Conservation (phyloP, 495 filamentous ascomycete species). For the Neurospora intermedia region DNA sequence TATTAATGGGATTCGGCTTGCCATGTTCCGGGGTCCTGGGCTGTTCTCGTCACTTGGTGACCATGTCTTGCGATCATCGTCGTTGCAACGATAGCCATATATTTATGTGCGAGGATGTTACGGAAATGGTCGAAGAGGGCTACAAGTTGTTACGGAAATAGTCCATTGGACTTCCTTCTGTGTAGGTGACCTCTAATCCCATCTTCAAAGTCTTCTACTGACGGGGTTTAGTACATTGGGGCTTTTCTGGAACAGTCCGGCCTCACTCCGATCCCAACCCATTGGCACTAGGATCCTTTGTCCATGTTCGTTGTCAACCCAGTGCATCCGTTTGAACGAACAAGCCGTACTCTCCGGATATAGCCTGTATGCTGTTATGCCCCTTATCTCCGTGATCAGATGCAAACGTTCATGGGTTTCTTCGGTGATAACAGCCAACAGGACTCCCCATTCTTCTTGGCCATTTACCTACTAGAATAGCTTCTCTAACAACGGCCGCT, state of each 20-base stretch:
- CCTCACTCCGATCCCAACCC: neutral
- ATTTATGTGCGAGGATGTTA: neutral
- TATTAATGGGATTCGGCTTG: constrained; percentile 10
- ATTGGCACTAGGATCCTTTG: neutral
- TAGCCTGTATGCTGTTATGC: neutral
- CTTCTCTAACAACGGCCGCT: neutral
- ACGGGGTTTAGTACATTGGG: neutral
- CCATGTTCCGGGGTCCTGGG: neutral
- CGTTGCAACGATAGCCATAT: neutral
- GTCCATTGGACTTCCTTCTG: neutral
- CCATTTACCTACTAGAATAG: neutral
- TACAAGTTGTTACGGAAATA: neutral
- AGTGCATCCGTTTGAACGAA: neutral
- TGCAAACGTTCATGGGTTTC: neutral
- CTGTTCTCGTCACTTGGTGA: neutral
- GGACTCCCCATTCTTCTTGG: neutral
- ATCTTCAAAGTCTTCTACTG: neutral
- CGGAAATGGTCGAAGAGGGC: neutral
- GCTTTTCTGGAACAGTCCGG: neutral
- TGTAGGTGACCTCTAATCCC: neutral
- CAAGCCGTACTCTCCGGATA: neutral
- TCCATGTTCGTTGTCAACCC: neutral
- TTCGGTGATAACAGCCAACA: neutral
- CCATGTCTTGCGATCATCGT: neutral
- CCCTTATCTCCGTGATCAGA: neutral